Percentiles rank a stretch among this genome's conserved stretches.
Conservation (phyloP, 805 yeast genomes). For the Komagataella phaffii region DNA sequence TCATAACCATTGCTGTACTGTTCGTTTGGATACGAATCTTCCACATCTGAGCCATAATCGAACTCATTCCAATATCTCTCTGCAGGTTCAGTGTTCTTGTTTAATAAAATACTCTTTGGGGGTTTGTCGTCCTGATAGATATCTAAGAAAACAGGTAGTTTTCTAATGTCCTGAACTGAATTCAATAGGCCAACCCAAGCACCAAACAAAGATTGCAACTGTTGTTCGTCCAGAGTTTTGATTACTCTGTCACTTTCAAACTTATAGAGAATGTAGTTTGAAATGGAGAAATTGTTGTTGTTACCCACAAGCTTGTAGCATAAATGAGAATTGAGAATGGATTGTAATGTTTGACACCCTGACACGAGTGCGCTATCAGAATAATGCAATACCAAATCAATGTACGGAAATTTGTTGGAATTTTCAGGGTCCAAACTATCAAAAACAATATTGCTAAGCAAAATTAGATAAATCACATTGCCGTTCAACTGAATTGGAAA, state of each 20-base stretch:
- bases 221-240: not conserved
- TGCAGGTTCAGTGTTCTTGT: slow-evolving; percentile 6
- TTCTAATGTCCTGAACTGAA: slow-evolving; percentile 24
- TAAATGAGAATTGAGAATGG: not conserved
- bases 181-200: slow-evolving; percentile 8
- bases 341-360: not conserved
- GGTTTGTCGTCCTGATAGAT: not conserved
- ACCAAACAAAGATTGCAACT: slow-evolving; percentile 16
- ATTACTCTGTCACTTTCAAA: not conserved
- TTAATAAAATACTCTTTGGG: slow-evolving; percentile 15
- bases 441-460: not conserved
- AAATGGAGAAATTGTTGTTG: not conserved
- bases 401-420: not conserved
- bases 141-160: slow-evolving; percentile 19
- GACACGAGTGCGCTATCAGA: not conserved
- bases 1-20: not conserved
- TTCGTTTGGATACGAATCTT: not conserved
- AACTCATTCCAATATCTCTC: slow-evolving; percentile 54
- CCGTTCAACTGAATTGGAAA: not conserved
- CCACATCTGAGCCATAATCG: slow-evolving; percentile 42
- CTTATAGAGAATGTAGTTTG: not conserved
- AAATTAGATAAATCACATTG: not conserved
- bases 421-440: not conserved
- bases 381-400: not conserved
- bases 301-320: not conserved